These are phyloP conservation scores for Phytophthora podocarpi DNA, from an alignment of 352 stramenopile species.

Conservation along the genomic window DNA sequence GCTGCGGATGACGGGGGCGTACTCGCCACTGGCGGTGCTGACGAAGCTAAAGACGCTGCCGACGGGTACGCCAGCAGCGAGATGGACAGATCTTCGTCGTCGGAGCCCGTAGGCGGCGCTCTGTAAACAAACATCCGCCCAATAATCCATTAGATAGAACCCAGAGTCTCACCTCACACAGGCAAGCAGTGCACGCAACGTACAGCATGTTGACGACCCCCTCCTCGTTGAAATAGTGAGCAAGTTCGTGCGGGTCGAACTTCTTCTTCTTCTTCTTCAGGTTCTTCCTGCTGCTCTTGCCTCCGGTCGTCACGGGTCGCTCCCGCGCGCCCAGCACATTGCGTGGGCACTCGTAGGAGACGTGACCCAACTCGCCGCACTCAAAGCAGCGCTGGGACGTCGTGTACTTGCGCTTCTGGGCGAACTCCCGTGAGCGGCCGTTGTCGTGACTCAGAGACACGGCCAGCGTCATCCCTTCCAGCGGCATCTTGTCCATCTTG, in stretches of 20 bases:
- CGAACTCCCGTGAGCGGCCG: constrained; percentile 76
- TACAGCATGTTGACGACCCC: constrained; percentile 69
- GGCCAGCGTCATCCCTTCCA: constrained; percentile 69
- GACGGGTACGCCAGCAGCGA: constrained; percentile 74
- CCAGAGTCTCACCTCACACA: neutral
- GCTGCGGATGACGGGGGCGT: constrained; percentile 9
- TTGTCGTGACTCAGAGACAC: constrained; percentile 83
- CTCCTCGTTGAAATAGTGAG: constrained; percentile 75
- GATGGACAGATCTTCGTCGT: constrained; percentile 69
- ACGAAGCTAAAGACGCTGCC: constrained; percentile 6
- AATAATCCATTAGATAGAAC: constrained; percentile 22
- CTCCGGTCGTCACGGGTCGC: constrained; percentile 43
- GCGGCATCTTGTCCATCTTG: constrained; percentile 59
- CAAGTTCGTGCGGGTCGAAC: constrained; percentile 61
- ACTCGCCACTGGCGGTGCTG: neutral
- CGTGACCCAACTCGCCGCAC: constrained; percentile 75
- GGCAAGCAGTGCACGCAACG: constrained; percentile 18
- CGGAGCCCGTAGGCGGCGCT: constrained; percentile 47
- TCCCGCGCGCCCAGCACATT: constrained; percentile 82
- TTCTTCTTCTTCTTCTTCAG: constrained; percentile 72
- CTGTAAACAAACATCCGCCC: constrained; percentile 30
- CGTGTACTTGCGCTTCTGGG: constrained; percentile 82
- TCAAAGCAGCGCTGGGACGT: constrained; percentile 80
- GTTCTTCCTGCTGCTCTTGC: constrained; percentile 59
- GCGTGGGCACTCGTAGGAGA: constrained; percentile 84